Conservation (phyloP, 257 asterid genomes). For the Solanum microdontum region DNA sequence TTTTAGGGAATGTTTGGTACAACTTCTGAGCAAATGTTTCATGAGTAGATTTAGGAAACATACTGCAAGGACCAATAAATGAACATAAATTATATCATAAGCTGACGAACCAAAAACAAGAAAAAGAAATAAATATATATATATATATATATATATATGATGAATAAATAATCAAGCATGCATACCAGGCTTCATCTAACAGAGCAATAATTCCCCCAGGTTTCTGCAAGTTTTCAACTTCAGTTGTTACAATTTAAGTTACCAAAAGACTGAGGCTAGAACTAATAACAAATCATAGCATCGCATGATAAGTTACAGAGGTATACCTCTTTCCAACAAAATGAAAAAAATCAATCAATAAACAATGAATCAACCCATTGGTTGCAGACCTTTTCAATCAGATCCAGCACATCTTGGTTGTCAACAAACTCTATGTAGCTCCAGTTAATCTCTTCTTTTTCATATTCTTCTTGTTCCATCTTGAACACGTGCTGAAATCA, state of each 20-base stretch:
- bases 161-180: slow-evolving; percentile 2
- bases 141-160: neutral
- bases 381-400: slow-evolving; percentile 80
- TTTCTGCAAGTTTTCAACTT: slow-evolving; percentile 50
- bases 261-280: neutral
- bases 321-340: neutral
- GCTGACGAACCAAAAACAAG: slow-evolving; percentile 1
- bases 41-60: slow-evolving; percentile 99
- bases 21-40: slow-evolving; percentile 99
- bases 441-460: slow-evolving; percentile 93
- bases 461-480: slow-evolving; percentile 99
- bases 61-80: slow-evolving; percentile 45
- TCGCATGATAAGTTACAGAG: neutral
- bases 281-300: neutral
- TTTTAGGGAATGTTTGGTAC: slow-evolving; percentile 84
- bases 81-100: slow-evolving; percentile 9
- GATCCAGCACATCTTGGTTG: slow-evolving; percentile 98
- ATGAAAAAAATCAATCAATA: neutral
- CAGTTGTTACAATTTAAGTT: neutral
- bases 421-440: slow-evolving; percentile 99
- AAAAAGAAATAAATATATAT: neutral
- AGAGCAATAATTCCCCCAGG: slow-evolving; percentile 99
- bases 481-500: slow-evolving; percentile 89
- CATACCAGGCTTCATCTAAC: slow-evolving; percentile 97
- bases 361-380: neutral